Base-by-base conservation (phyloP, 768 basidiomycete genomes). In the Tephrocybe sp. region DNA sequence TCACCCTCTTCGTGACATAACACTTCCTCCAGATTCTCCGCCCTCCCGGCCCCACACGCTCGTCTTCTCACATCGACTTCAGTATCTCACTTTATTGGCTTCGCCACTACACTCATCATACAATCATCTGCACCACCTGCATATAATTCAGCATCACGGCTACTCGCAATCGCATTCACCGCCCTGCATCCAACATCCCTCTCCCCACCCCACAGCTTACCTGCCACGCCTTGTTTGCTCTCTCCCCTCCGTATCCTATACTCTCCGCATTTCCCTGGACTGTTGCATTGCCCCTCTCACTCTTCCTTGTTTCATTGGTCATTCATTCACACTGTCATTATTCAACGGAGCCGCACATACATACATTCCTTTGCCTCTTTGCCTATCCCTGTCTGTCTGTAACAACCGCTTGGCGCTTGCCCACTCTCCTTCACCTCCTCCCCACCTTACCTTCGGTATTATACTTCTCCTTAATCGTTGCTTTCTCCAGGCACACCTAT, bases 1-100 rank as follows among this genome's bases (percentile, higher is more conserved):
- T 91, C 50, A 86, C 83, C 15, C 76, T 91, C 41, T 89, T 82
- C 67, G 89, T 91, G 61, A 84, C 81, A 64, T 91, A 73, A 82
- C 48, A 38, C 50, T 39, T 49, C 47, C 34, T 37, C 19, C 23
- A 4, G 39, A 15, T 51, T 45, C 54, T 39, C 55, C 36, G 42
- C 45, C 52, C 47, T 54, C 43, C 41, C 52, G 47, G 57, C 52
- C 50, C 48, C 33, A 22, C 31, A 4, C 8, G 16, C 4, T 31
- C 42, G 12, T 29, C 30, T 15, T 29, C 43, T 5, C 12, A 29
- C 45, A 15, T 43, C 18, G 25, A 7, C 45, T 27, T 38, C 33
- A 1, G 7, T 36, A 31, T 47, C 25, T 44, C 33, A 19, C 37
- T 38, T 38, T 18, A n/a, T 38, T 21, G 19, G 19, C 21, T 38